Evolutionary conservation across 139 green algal genomes (phyloP), one percentile per base, ranked within the genome.

Genomic region (Nannochloris sp.): DNA sequence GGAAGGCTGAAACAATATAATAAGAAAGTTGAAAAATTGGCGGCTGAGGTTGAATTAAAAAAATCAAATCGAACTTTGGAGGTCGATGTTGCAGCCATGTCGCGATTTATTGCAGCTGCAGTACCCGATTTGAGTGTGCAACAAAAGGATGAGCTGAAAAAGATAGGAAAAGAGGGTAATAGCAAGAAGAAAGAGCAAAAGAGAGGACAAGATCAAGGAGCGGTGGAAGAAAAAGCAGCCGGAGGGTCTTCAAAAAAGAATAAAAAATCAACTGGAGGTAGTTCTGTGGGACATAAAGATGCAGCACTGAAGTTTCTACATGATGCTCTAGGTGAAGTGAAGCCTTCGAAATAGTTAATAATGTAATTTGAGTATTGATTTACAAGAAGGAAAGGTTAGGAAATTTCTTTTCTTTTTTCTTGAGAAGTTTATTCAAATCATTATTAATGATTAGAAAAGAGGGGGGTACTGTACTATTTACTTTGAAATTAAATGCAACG

Each of bases 61-160:
- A 36, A 68, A 6, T 55, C 57, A 1, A 64, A 61, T 23, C 63
- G 55, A 3, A 64, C 36, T 3, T 30, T 72, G 9, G 32, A 64
- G 10, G 30, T 89, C 15, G 25, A 89, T 24, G 76, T 89, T 33
- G 68, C 64, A 5, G 77, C 69, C 1, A 71, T 80, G 29, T 84
- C 80, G 47, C 62, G 82, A 36, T 88, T 89, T 48, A 89, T 89
- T 47, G 66, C 39, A 3, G 42, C 51, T n/a, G 81, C 82, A 0
- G 73, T 88, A 12, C 73, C 82, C 4, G 76, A 87, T 39, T 65
- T 87, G 14, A 72, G 19, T 3, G 6, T 9, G 12, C 29, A 74
- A 36, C 80, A 89, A 54, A 53, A 60, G 15, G 33, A 36, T 36
- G 64, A 64, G 0, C 47, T 82, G n/a, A 57, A 51, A 23, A 36